Base-by-base conservation (phyloP, 1,284 basidiomycete species). In the Singerocomus inundabilis region DNA sequence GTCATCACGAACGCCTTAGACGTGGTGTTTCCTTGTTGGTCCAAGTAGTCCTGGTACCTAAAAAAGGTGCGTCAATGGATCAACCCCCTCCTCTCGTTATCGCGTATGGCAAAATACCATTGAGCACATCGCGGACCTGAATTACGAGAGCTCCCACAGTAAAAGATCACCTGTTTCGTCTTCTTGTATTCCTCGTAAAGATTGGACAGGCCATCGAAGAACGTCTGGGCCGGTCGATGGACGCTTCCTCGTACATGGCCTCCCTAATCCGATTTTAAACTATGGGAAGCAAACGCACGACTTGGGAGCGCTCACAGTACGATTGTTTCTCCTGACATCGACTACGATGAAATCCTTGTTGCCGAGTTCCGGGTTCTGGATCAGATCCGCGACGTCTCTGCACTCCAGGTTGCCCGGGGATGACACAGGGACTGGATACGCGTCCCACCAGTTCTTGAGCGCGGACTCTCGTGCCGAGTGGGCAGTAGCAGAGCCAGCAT, bases 361-460 rank as follows among this genome's bases (percentile, higher is more conserved):
- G 9, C 37, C 29, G 3, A 39, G 33, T 15, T 43, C 41, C 8
- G 53, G 42, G 12, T 61, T 55, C 44, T 35, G 52, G 30, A 67
- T 48, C 5, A 67, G 55, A 51, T 46, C 54, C 30, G 54, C 66
- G 9, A 68, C 56, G 15, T 68, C 56, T 28, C 29, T 36, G 25
- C 57, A 55, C 24, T 49, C 47, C 31, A 69, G 4, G 11, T 16
- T 26, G 26, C 28, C 25, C 35, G 40, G 40, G 15, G 44, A 50
- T 10, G 63, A 60, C 18, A 6, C 36, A 1, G 58, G 36, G 26
- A 29, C 10, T 0, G 79, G 79, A 54, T 74, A 79, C 0, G 75
- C 77, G 48, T 78, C 72, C 75, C 74, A 78, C 75, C 73, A 79
- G 4, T 64, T 64, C 16, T 64, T 58, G 30, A 78, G 65, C 9